Base-by-base conservation (phyloP, 192 early-diverging fungal genomes). In the Phycomyces blakesleeanus region DNA sequence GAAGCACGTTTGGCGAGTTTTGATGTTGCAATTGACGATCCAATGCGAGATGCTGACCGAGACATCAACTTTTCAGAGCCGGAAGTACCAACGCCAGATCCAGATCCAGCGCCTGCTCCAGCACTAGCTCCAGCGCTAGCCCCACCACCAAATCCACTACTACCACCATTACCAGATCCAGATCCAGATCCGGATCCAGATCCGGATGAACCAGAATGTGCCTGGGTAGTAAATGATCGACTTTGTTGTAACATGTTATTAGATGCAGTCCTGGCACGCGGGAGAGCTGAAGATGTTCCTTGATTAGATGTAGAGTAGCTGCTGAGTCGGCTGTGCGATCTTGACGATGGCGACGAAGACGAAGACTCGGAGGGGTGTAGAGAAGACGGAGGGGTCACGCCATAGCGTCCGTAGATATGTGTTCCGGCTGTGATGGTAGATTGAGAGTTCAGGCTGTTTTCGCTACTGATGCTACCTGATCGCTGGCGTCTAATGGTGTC, bases 1-100 rank as follows among this genome's bases (percentile, higher is more conserved):
- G 71, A 66, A 21, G 71, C 58, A 26, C 71, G 55, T 18, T 67
- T 57, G 11, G 65, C 56, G 25, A 73, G 29, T n/a, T 55, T 64
- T 10, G 56, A 63, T 15, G 40, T n/a, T 7, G 22, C 27, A n/a
- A 24, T 34, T 15, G 47, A 38, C 0, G 11, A 3, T 9, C 20
- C 5, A 11, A 14, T 21, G 20, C 22, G 20, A 22, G 52, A 22
- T 0, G 24, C 12, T 26, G 52, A 24, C 24, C 21, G 20, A 5
- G n/a, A n/a, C n/a, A 25, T 21, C 2, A 54, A 7, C 14, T 26
- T 54, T n/a, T n/a, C n/a, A n/a, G n/a, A n/a, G n/a, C n/a, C n/a
- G n/a, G n/a, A n/a, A n/a, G n/a, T n/a, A 22, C 12, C 11, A 34
- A 26, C n/a, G 15, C 11, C 39, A 1, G 44, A 25, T 20, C 24